Evolutionary conservation across 1,139 yeast genomes (phyloP).

Genomic region (Diutina mesorugosa): DNA sequence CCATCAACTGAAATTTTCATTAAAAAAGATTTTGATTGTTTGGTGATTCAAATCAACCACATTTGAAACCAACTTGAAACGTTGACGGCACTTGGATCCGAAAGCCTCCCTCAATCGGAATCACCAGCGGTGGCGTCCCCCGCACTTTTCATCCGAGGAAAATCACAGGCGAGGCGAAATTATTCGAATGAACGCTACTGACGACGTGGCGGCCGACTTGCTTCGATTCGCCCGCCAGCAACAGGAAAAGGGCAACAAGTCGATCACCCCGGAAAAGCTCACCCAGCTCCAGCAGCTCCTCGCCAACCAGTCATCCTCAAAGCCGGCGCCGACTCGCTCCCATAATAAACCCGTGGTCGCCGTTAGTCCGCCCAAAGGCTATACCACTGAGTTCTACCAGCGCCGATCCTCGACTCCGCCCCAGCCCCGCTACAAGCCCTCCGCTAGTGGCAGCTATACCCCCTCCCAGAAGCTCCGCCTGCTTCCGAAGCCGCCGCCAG

Average conservation of each 20-base stretch:
- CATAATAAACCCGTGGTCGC: slow-evolving; percentile 9
- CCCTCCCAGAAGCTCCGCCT: not conserved
- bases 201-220: slow-evolving; percentile 12
- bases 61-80: too few species aligned
- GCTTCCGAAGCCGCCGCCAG: slow-evolving; percentile 8
- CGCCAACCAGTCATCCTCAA: slow-evolving; percentile 8
- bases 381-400: not conserved
- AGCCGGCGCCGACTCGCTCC: not conserved
- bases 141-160: not conserved
- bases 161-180: not conserved
- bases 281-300: slow-evolving; percentile 8
- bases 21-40: too few species aligned
- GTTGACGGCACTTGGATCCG: too few species aligned
- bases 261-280: slow-evolving; percentile 20
- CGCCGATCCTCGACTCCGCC: not conserved
- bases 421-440: not conserved
- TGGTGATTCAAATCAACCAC: too few species aligned
- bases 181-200: not conserved
- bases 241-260: slow-evolving; percentile 19
- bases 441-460: slow-evolving; percentile 1
- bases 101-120: too few species aligned
- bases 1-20: too few species aligned
- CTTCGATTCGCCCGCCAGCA: slow-evolving; percentile 20
- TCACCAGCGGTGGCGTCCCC: not conserved
- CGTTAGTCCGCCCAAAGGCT: slow-evolving; percentile 4